Evolutionary conservation across 768 basidiomycete species (phyloP).

Genomic region (Tylopilus rubrobrunneus): DNA sequence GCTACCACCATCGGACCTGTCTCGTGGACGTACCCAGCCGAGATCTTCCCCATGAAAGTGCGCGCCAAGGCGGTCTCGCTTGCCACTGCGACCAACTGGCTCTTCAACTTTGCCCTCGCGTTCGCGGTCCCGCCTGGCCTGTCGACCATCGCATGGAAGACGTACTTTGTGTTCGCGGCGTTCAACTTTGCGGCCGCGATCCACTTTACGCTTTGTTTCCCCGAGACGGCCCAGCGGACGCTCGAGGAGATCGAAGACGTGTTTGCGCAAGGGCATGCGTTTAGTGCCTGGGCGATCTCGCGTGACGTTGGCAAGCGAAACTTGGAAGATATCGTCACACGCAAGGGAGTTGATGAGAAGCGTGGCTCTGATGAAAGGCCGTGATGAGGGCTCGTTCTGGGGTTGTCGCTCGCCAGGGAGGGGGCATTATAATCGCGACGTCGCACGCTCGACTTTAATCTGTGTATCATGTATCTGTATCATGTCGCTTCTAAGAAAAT

Average conservation of each 20-base stretch:
- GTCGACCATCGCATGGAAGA: conserved; percentile 64
- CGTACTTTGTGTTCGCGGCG: conserved; percentile 73
- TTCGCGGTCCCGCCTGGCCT: conserved; percentile 75
- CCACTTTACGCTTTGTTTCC: conserved; percentile 77
- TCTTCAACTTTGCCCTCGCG: conserved; percentile 71
- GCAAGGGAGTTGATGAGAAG: conserved; percentile 13
- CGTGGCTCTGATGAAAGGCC: not conserved
- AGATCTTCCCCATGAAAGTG: conserved; percentile 65
- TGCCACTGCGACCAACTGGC: conserved; percentile 48
- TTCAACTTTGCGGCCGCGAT: conserved; percentile 73
- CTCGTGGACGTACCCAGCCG: conserved; percentile 72
- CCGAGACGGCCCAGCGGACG: conserved; percentile 68
- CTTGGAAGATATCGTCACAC: conserved; percentile 43
- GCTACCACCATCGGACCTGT: conserved; percentile 76
- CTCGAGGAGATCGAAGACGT: conserved; percentile 80
- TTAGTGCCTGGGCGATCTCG: conserved; percentile 67
- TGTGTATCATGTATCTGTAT: no score
- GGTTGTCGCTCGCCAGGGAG: no score
- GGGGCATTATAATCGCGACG: no score
- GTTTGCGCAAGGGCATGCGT: conserved; percentile 64
- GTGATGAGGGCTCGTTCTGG: no score
- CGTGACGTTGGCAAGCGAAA: conserved; percentile 61
- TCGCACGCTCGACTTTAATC: no score
- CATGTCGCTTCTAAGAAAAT: no score
- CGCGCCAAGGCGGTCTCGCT: conserved; percentile 58